Conservation (phyloP, 202 grass and related monocot genomes). For the Musa balbisiana region DNA sequence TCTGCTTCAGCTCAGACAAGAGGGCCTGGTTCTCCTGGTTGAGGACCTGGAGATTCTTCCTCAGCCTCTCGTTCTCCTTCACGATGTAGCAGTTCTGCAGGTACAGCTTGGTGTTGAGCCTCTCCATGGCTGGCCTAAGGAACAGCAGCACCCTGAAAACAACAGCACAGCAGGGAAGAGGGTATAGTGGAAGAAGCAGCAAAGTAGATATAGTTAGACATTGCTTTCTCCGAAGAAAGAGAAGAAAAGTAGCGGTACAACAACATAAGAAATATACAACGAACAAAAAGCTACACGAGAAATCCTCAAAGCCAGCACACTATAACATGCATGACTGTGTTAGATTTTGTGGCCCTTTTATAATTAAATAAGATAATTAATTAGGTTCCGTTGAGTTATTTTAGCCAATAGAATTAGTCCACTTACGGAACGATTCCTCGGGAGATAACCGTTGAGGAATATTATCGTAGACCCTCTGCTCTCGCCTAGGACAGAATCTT, state of each 20-base stretch:
- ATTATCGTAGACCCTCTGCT: no score
- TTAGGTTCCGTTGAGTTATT: no score
- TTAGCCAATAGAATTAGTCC: no score
- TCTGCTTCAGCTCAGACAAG: slow-evolving; percentile 69
- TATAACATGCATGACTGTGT: slow-evolving; percentile 15
- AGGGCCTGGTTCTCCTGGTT: slow-evolving; percentile 85
- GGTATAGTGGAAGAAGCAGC: no score
- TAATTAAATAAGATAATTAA: no score
- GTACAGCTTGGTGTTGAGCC: slow-evolving; percentile 76
- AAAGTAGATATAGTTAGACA: no score
- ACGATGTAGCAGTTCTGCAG: slow-evolving; percentile 89
- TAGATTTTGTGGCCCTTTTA: no score
- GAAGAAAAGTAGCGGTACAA: background rate
- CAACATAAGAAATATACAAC: background rate
- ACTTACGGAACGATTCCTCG: no score
- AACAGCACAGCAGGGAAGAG: background rate
- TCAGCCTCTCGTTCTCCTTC: slow-evolving; percentile 93
- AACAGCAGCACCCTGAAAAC: background rate
- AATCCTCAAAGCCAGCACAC: background rate
- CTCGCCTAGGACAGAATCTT: no score
- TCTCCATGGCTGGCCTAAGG: slow-evolving; percentile 39
- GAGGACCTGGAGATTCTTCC: slow-evolving; percentile 81
- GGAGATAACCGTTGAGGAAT: no score
- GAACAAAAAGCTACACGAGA: slow-evolving; percentile 13
- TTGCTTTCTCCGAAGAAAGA: slow-evolving; percentile 3